Evolutionary conservation across 2,329 filamentous ascomycete species (phyloP).

Genomic region (Elsinoe perseae): DNA sequence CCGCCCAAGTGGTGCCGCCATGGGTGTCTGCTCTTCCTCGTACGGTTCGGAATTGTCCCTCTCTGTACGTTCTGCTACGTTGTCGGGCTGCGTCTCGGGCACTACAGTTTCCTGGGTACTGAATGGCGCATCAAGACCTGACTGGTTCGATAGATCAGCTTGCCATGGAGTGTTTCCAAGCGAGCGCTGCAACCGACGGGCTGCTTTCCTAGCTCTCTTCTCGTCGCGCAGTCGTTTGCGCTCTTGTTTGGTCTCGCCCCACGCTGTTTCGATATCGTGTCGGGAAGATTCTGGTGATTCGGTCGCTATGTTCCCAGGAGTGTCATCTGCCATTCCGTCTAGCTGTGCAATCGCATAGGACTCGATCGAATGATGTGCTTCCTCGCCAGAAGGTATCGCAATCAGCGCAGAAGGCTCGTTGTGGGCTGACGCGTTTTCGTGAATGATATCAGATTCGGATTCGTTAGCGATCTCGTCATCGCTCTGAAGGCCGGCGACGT

Average conservation of each 20-base stretch:
- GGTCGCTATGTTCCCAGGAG: neutral
- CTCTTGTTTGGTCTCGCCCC: neutral
- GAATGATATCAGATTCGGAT: neutral
- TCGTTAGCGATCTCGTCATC: neutral
- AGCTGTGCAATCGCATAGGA: neutral
- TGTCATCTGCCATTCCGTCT: neutral
- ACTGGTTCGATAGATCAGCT: neutral
- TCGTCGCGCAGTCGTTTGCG: neutral
- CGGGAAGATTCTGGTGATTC: neutral
- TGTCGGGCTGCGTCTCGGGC: conserved; percentile 17
- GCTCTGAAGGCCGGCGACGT: neutral
- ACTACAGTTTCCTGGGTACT: conserved; percentile 7
- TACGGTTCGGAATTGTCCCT: neutral
- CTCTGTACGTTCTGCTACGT: neutral
- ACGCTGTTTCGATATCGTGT: too few species aligned
- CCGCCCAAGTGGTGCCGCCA: neutral
- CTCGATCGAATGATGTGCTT: neutral
- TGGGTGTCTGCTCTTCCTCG: neutral
- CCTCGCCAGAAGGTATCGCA: neutral
- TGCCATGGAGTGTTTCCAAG: neutral
- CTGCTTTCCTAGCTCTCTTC: conserved; percentile 11
- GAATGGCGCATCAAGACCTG: neutral
- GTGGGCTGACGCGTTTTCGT: neutral
- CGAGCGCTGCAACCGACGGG: neutral
- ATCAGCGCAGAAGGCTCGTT: neutral